phyloP scores from a whole-genome alignment of 2,329 filamentous ascomycete species.

The Fusarium domesticum region DNA sequence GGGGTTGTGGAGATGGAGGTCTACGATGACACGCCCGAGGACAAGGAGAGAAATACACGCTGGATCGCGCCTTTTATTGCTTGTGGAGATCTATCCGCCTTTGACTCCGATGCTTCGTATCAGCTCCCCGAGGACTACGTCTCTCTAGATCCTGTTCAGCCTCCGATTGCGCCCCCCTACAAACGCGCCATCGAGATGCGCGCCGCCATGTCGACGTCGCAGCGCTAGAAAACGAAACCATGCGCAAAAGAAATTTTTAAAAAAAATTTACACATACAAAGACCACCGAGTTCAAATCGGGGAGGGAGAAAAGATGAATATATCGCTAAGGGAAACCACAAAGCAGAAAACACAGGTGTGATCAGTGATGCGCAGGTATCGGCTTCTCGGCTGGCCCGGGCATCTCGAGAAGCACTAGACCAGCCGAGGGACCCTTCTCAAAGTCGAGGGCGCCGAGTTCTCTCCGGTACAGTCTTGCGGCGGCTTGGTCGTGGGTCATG shows the following conservation, averaged over 20 bases:
- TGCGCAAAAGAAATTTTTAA: conserved; percentile 11
- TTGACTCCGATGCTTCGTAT: conserved; percentile 95
- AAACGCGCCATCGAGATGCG: conserved; percentile 80
- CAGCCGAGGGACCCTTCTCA: conserved; percentile 40
- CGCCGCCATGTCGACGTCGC: conserved; percentile 34
- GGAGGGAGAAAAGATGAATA: conserved; percentile 15
- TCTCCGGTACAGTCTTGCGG: conserved; percentile 46
- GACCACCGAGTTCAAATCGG: no score
- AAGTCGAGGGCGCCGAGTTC: conserved; percentile 46
- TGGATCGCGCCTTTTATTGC: conserved; percentile 97
- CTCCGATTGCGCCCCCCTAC: conserved; percentile 93
- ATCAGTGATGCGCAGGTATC: conserved; percentile 32
- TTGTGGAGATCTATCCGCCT: conserved; percentile 93
- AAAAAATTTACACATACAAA: conserved; percentile 8
- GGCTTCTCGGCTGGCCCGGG: conserved; percentile 37
- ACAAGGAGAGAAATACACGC: conserved; percentile 43
- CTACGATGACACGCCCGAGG: conserved; percentile 42
- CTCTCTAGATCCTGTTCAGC: conserved; percentile 87
- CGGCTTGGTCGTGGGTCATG: conserved; percentile 43
- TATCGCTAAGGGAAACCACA: conserved; percentile 18
- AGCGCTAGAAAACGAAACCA: conserved; percentile 21
- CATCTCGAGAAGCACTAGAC: conserved; percentile 42
- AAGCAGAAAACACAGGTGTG: conserved; percentile 7
- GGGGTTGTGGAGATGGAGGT: conserved; percentile 48
- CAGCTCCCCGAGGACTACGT: conserved; percentile 81